phyloP scores from a whole-genome alignment of 805 yeast species.

The Candida fluviatilis region DNA sequence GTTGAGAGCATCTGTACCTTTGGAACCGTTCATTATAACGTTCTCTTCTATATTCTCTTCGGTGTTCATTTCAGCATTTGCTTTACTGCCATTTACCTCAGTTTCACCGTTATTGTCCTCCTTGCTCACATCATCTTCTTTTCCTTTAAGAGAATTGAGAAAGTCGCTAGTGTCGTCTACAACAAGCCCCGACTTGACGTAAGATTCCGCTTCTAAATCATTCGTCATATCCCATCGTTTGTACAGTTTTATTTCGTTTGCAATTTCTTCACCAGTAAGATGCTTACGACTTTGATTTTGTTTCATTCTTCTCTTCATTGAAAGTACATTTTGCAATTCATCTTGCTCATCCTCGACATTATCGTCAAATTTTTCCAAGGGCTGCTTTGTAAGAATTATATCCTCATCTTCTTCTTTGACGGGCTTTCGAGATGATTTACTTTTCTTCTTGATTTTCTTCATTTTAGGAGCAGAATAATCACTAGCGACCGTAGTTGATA shows the following conservation, averaged over 20 bases:
- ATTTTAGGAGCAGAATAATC: constrained; percentile 5
- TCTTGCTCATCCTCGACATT: constrained; percentile 17
- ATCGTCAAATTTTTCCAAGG: neutral
- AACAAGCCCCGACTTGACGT: constrained; percentile 13
- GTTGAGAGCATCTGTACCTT: neutral
- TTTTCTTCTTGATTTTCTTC: constrained; percentile 7
- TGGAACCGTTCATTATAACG: too few relatives aligned
- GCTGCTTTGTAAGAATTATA: neutral
- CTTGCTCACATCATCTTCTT: neutral
- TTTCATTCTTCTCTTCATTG: constrained; percentile 19
- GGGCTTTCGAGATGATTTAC: neutral
- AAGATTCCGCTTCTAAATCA: constrained; percentile 8
- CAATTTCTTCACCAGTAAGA: constrained; percentile 27
- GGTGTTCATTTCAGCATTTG: neutral
- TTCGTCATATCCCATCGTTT: constrained; percentile 14
- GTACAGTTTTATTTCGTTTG: constrained; percentile 27
- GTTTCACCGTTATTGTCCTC: neutral
- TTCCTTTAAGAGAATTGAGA: constrained; percentile 17
- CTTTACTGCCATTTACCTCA: neutral
- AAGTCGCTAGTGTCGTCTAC: constrained; percentile 44
- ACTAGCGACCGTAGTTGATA: neutral
- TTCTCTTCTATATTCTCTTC: too few relatives aligned
- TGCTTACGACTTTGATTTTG: constrained; percentile 20
- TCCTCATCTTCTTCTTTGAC: neutral
- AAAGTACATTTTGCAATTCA: constrained; percentile 29